Evolutionary conservation across 192 early-diverging fungal genomes (phyloP).

Genomic region (Gamsiella multidivaricata): DNA sequence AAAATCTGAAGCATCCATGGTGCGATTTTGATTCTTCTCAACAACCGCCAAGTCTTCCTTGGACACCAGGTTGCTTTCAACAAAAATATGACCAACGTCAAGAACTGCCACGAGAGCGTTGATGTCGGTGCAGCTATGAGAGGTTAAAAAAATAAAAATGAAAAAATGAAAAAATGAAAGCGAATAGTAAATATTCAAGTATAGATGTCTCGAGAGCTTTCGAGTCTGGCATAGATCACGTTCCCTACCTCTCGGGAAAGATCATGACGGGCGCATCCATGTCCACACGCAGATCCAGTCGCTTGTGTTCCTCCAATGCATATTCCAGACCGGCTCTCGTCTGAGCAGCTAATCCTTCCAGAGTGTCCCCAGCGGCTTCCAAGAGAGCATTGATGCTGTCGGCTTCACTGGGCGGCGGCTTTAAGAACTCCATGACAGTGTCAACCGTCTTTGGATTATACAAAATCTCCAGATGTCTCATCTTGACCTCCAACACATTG

Average conservation of each 20-base stretch:
- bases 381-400: conserved; percentile 77
- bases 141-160: neutral
- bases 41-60: conserved; percentile 73
- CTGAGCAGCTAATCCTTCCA: conserved; percentile 89
- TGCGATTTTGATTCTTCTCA: conserved; percentile 72
- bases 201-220: too few species aligned
- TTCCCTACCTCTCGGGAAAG: conserved; percentile 79
- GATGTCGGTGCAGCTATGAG: conserved; percentile 59
- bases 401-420: conserved; percentile 76
- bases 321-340: conserved; percentile 86
- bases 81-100: conserved; percentile 92
- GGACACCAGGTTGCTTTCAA: conserved; percentile 86
- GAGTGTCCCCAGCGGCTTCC: conserved; percentile 83
- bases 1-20: conserved; percentile 73
- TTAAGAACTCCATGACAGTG: conserved; percentile 85
- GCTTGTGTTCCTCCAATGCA: conserved; percentile 90
- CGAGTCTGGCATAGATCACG: too few species aligned
- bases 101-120: conserved; percentile 81
- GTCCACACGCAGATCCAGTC: conserved; percentile 92
- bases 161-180: neutral
- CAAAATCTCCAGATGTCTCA: conserved; percentile 90
- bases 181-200: neutral
- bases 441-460: conserved; percentile 85
- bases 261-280: conserved; percentile 96
- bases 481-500: conserved; percentile 82